Evolutionary conservation across 2,329 filamentous ascomycete genomes (phyloP).

Genomic region (Cadophora sp.): DNA sequence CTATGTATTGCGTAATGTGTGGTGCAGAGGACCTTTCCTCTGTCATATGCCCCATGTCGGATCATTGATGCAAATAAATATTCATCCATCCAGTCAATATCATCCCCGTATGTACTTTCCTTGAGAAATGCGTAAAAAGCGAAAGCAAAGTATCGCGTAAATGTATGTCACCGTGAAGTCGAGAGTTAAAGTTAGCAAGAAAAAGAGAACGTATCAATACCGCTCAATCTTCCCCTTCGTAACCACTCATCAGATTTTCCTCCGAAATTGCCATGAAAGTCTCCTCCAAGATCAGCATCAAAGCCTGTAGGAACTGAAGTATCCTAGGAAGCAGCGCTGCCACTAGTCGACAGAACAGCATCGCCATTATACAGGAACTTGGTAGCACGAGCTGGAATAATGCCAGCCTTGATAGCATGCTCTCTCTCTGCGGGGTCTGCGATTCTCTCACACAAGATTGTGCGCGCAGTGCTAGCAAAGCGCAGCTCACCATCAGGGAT

Average conservation of each 20-base stretch:
- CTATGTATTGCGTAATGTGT: background rate
- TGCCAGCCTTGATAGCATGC: slow-evolving; percentile 43
- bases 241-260: too few species aligned
- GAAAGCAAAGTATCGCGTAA: background rate
- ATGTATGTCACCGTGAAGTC: slow-evolving; percentile 4
- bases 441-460: slow-evolving; percentile 55
- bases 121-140: background rate
- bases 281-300: background rate
- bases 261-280: too few species aligned
- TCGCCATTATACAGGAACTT: slow-evolving; percentile 44
- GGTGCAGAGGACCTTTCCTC: slow-evolving; percentile 11
- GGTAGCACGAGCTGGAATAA: slow-evolving; percentile 45
- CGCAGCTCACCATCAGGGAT: slow-evolving; percentile 57
- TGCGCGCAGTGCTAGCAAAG: slow-evolving; percentile 63
- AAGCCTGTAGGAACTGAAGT: background rate
- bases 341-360: slow-evolving; percentile 25
- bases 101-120: slow-evolving; percentile 4
- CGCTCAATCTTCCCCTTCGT: too few species aligned
- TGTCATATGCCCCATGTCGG: background rate
- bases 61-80: slow-evolving; percentile 12
- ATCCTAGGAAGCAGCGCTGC: background rate
- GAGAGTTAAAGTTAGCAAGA: background rate
- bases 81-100: background rate
- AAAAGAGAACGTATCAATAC: background rate
- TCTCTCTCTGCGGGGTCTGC: slow-evolving; percentile 39